A percentile compares a stretch with the other conserved stretches of the same genome.
phyloP scores from a whole-genome alignment of 441 rosid species.

The Mallotus repandus region DNA sequence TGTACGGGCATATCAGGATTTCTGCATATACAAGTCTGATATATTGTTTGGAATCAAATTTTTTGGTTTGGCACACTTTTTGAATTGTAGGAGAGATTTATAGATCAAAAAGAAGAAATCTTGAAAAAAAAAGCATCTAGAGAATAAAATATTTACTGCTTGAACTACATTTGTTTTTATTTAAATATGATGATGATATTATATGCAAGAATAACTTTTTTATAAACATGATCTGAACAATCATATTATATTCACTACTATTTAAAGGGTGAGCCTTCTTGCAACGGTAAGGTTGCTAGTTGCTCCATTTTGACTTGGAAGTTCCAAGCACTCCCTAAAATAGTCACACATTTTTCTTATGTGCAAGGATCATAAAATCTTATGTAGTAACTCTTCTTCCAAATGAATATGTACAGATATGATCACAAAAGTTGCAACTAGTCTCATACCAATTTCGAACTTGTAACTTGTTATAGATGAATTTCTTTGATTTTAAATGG shows the following conservation, averaged over 20 bases:
- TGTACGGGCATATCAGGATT: not conserved
- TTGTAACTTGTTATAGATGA: not conserved
- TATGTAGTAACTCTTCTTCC: slow-evolving; percentile 5
- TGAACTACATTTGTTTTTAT: not conserved
- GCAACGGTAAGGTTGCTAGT: not conserved
- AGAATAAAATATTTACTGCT: not conserved
- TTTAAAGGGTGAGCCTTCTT: not conserved
- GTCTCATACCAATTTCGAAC: not conserved
- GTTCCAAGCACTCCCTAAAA: not conserved
- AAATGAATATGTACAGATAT: not conserved
- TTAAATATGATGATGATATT: not conserved
- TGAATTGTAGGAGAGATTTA: not conserved
- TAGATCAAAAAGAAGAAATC: not conserved
- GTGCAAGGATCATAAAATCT: not conserved
- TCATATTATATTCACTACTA: not conserved
- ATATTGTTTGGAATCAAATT: not conserved
- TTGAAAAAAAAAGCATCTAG: too few species aligned
- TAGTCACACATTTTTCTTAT: too few species aligned
- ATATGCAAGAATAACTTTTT: too few species aligned
- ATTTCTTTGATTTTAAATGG: not conserved
- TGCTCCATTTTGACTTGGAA: not conserved
- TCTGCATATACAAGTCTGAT: not conserved
- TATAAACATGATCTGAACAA: too few species aligned
- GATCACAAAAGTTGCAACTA: not conserved
- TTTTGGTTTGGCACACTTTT: not conserved